These are phyloP conservation scores for Alternaria consortialis DNA, from an alignment of 2,329 filamentous ascomycete genomes.

Conservation along the genomic window DNA sequence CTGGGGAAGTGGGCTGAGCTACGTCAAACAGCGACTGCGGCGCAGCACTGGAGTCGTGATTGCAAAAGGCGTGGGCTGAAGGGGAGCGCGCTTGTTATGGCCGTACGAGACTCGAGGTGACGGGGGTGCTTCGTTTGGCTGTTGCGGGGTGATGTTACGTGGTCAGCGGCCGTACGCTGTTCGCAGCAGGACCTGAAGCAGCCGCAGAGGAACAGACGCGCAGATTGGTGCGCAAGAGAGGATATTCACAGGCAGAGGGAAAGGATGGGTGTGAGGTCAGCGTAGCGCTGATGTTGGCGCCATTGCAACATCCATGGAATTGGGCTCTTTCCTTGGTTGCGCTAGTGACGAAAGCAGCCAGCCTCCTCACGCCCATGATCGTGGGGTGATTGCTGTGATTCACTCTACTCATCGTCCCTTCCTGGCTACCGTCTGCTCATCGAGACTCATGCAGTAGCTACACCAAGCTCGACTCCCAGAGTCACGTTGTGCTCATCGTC, in stretches of 20 bases:
- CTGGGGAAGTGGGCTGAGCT: conserved; percentile 2
- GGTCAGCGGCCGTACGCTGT: conserved; percentile 12
- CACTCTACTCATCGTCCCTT: background rate
- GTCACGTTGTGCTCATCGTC: background rate
- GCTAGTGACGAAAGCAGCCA: conserved; percentile 16
- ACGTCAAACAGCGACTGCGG: conserved; percentile 1
- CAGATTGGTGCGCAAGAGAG: background rate
- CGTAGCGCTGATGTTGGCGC: conserved; percentile 18
- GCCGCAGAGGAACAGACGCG: background rate
- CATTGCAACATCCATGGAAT: conserved; percentile 20
- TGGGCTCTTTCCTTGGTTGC: conserved; percentile 18
- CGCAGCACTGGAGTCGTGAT: background rate
- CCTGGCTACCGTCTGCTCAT: background rate
- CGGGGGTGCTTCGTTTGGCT: conserved; percentile 10
- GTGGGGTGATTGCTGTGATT: conserved; percentile 5
- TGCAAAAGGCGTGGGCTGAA: background rate
- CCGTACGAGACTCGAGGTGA: conserved; percentile 10
- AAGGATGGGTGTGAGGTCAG: conserved; percentile 18
- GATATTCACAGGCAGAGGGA: conserved; percentile 5
- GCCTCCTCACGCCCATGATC: conserved; percentile 6
- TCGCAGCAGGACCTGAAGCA: conserved; percentile 2
- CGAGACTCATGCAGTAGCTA: background rate
- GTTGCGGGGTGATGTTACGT: conserved; percentile 23
- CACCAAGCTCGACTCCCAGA: background rate
- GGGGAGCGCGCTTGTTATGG: conserved; percentile 3